Evolutionary conservation across 768 basidiomycete species (phyloP).

Genomic region (Coprinopsis sp.): DNA sequence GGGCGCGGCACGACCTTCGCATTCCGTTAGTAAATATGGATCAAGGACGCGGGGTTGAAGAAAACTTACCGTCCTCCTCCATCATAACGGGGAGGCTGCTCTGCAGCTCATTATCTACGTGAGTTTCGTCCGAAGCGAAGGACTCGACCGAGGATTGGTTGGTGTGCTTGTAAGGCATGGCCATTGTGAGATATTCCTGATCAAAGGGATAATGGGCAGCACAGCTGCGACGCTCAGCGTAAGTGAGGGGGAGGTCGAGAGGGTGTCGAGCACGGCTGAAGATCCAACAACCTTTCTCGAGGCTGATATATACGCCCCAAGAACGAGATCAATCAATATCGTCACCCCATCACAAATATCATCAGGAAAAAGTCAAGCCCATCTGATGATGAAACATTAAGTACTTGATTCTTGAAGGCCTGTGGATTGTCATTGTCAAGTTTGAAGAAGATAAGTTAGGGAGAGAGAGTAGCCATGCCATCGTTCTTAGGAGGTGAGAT

Average conservation of each 20-base stretch:
- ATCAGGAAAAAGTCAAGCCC: too few species aligned
- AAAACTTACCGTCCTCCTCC: constrained; percentile 8
- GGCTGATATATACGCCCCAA: too few species aligned
- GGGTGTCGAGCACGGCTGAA: constrained; percentile 12
- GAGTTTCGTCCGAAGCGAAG: constrained; percentile 10
- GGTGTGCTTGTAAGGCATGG: constrained; percentile 10
- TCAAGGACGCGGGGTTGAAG: not conserved
- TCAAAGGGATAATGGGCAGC: constrained; percentile 11
- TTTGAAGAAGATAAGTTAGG: too few species aligned
- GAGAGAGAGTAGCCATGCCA: too few species aligned
- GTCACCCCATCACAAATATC: not conserved
- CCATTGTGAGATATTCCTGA: constrained; percentile 2
- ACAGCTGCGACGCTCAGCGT: constrained; percentile 17
- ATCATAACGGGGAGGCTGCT: constrained; percentile 3
- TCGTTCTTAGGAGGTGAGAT: too few species aligned
- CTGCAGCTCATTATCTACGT: constrained; percentile 11
- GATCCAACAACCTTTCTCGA: too few species aligned
- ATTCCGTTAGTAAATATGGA: not conserved
- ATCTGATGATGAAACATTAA: too few species aligned
- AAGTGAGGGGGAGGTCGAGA: constrained; percentile 1
- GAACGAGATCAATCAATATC: too few species aligned
- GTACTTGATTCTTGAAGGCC: too few species aligned
- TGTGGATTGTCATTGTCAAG: too few species aligned
- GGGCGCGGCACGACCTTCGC: constrained; percentile 5
- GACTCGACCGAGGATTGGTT: constrained; percentile 12